A percentile compares a stretch with the other conserved stretches of the same genome.
phyloP scores from a whole-genome alignment of 352 stramenopile genomes.

The Phytophthora litchii region DNA sequence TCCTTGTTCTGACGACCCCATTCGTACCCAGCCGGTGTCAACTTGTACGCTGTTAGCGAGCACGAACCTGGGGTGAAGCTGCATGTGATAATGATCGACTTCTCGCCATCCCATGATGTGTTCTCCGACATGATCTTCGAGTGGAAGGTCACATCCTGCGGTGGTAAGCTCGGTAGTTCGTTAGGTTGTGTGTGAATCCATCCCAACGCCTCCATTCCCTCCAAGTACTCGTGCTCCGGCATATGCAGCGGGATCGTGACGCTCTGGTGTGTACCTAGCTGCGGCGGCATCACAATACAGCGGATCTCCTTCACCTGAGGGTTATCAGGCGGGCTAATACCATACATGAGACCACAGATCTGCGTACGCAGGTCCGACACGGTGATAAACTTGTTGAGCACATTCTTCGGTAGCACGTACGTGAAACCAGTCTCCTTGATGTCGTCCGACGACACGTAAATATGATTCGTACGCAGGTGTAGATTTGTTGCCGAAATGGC shows the following conservation, averaged over 20 bases:
- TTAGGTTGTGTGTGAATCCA: constrained; percentile 99
- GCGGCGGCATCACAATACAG: constrained; percentile 99
- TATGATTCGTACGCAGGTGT: constrained; percentile 99
- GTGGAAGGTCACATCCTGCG: constrained; percentile 96
- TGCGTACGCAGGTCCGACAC: constrained; percentile 97
- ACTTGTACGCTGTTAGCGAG: constrained; percentile 98
- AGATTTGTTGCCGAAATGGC: constrained; percentile 99
- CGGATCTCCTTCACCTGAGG: constrained; percentile 99
- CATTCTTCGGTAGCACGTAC: constrained; percentile 99
- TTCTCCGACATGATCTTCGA: constrained; percentile 98
- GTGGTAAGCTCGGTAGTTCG: constrained; percentile 96
- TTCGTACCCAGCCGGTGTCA: constrained; percentile 96
- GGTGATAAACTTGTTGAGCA: constrained; percentile 99
- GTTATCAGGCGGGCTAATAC: constrained; percentile 98
- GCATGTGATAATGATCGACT: constrained; percentile 98
- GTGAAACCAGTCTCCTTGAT: constrained; percentile 98
- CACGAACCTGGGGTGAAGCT: constrained; percentile 99
- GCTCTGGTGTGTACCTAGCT: constrained; percentile 98
- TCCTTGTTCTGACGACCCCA: constrained; percentile 99
- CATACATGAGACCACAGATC: constrained; percentile 99
- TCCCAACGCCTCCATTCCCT: constrained; percentile 98
- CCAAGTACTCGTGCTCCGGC: constrained; percentile 96
- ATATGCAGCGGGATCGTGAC: constrained; percentile 97
- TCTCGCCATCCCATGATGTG: constrained; percentile 96
- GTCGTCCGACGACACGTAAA: constrained; percentile 99